phyloP scores from a whole-genome alignment of 2,329 filamentous ascomycete genomes.

The Bipolaris zeicola region DNA sequence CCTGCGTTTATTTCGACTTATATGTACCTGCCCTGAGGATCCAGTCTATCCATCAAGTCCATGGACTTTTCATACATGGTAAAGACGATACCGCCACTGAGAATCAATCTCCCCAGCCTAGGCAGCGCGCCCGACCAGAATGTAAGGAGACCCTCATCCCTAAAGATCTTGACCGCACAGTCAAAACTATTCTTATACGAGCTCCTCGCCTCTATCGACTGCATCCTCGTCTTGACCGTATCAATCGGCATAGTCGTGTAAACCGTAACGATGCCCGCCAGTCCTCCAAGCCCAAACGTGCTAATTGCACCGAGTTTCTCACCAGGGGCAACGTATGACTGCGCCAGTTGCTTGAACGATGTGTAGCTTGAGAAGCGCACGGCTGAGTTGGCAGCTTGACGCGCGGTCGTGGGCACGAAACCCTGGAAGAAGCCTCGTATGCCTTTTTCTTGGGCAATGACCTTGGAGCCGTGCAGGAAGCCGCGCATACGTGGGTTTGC shows the following conservation, averaged over 20 bases:
- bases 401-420: conserved; percentile 90
- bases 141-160: conserved; percentile 84
- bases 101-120: conserved; percentile 77
- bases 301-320: conserved; percentile 89
- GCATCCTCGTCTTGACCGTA: conserved; percentile 96
- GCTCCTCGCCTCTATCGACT: conserved; percentile 82
- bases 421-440: conserved; percentile 95
- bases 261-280: conserved; percentile 91
- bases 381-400: conserved; percentile 93
- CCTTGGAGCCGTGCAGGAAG: conserved; percentile 85
- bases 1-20: conserved; percentile 44
- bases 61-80: conserved; percentile 98
- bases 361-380: conserved; percentile 91
- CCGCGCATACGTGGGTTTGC: conserved; percentile 85
- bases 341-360: conserved; percentile 85
- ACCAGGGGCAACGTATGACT: conserved; percentile 88
- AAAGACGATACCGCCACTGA: conserved; percentile 97
- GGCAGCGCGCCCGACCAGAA: conserved; percentile 95
- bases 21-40: conserved; percentile 84
- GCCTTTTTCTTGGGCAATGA: conserved; percentile 88
- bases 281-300: conserved; percentile 88
- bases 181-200: conserved; percentile 87
- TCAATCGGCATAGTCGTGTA: conserved; percentile 75
- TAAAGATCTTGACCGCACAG: conserved; percentile 82
- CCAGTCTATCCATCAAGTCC: conserved; percentile 77